These are phyloP conservation scores for Entomortierella beljakovae DNA, from an alignment of 192 early-diverging fungal species.

Conservation along the genomic window DNA sequence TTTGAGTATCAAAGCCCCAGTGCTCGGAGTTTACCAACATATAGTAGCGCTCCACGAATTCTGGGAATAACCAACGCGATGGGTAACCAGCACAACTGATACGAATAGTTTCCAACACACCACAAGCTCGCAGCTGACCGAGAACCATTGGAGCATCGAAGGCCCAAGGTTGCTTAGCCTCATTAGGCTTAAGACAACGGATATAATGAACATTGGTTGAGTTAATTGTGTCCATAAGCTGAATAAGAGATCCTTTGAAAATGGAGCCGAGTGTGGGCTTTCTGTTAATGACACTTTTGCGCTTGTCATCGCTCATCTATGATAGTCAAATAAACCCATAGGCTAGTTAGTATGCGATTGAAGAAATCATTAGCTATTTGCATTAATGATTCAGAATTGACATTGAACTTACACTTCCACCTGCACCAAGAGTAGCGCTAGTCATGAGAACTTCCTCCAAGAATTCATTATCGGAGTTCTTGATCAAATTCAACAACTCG, in stretches of 20 bases:
- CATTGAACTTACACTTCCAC: conserved; percentile 43
- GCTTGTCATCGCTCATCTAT: conserved; percentile 59
- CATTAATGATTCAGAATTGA: neutral
- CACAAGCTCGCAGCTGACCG: conserved; percentile 95
- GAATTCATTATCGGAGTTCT: conserved; percentile 82
- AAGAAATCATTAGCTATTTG: neutral
- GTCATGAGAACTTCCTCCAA: conserved; percentile 79
- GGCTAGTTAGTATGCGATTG: neutral
- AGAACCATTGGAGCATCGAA: conserved; percentile 97
- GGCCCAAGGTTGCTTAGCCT: conserved; percentile 89
- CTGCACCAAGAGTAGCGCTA: conserved; percentile 41
- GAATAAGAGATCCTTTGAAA: conserved; percentile 94
- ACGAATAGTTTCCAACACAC: conserved; percentile 98
- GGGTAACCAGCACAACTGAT: conserved; percentile 99
- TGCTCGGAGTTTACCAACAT: conserved; percentile 66
- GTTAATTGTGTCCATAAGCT: conserved; percentile 95
- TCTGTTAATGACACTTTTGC: conserved; percentile 68
- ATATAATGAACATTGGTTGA: conserved; percentile 96
- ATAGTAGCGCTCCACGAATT: conserved; percentile 91
- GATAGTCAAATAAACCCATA: neutral
- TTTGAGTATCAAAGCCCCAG: conserved; percentile 69
- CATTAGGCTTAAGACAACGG: conserved; percentile 99
- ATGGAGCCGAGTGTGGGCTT: conserved; percentile 96
- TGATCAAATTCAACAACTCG: conserved; percentile 85
- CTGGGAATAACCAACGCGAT: conserved; percentile 85